These are phyloP conservation scores for Pinus taeda DNA, from an alignment of 75 land plant genomes.

Conservation along the genomic window DNA sequence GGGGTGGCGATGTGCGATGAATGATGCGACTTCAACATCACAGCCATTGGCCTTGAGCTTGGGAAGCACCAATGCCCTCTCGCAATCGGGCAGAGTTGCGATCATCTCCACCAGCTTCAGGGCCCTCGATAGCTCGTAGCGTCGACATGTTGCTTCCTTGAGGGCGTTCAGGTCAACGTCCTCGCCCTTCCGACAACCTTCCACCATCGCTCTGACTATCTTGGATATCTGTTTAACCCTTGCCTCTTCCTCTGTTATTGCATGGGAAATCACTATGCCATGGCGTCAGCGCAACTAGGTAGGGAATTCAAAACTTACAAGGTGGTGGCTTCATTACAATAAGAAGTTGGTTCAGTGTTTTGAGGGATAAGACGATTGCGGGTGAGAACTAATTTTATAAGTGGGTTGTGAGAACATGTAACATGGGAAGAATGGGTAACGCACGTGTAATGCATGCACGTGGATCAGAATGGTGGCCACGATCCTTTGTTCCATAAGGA, in stretches of 20 bases:
- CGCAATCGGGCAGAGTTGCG: slow-evolving; percentile 90
- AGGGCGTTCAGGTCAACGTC: slow-evolving; percentile 91
- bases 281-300: slow-evolving; percentile 19
- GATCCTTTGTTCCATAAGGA: no score
- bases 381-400: no score
- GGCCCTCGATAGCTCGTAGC: slow-evolving; percentile 92
- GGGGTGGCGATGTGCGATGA: slow-evolving; percentile 99
- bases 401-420: no score
- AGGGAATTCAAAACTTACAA: no score
- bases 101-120: slow-evolving; percentile 99
- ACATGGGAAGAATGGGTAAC: no score
- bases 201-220: slow-evolving; percentile 85
- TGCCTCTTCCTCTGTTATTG: slow-evolving; percentile 82
- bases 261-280: slow-evolving; percentile 55
- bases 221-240: slow-evolving; percentile 94
- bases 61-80: slow-evolving; percentile 80
- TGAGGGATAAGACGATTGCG: no score
- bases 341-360: no score
- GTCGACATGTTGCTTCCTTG: slow-evolving; percentile 89
- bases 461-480: no score
- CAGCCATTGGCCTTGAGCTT: slow-evolving; percentile 91
- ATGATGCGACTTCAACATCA: slow-evolving; percentile 99
- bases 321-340: no score
- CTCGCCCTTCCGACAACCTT: slow-evolving; percentile 77
- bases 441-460: no score